phyloP scores from a whole-genome alignment of 169 alveolate genomes.

The Eimeria praecox region DNA sequence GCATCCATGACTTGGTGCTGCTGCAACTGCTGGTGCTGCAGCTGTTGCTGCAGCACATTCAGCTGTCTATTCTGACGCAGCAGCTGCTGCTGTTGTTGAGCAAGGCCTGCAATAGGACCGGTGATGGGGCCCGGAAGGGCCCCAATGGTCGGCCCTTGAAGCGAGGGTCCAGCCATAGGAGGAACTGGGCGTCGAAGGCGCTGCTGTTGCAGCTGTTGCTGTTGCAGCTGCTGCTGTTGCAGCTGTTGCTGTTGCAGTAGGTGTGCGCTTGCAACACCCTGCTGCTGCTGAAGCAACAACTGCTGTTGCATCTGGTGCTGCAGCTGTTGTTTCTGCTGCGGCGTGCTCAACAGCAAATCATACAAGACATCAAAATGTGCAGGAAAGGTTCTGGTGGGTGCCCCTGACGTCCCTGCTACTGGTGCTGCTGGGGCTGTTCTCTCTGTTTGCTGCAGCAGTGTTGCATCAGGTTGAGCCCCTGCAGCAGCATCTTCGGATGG shows the following conservation, averaged over 20 bases:
- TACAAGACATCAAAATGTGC: conserved; percentile 29
- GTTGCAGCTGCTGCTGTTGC: conserved; percentile 51
- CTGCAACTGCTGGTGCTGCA: conserved; percentile 43
- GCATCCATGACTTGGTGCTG: conserved; percentile 41
- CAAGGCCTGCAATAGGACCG: not conserved
- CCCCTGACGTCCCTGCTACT: not conserved
- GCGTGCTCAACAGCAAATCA: conserved; percentile 56
- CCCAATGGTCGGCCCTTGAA: conserved; percentile 43
- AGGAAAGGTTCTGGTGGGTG: conserved; percentile 15
- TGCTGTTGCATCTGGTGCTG: conserved; percentile 54
- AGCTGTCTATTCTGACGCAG: conserved; percentile 41
- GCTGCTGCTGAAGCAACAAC: conserved; percentile 52
- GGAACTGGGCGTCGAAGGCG: conserved; percentile 37
- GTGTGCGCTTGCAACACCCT: conserved; percentile 26
- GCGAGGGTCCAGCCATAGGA: not conserved
- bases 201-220: conserved; percentile 14
- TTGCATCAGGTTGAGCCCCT: not conserved
- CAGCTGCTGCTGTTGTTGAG: conserved; percentile 64
- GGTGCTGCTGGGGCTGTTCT: conserved; percentile 1
- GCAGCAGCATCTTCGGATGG: conserved; percentile 34
- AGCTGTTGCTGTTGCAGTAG: conserved; percentile 33
- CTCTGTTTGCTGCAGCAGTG: conserved; percentile 21
- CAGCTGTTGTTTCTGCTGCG: conserved; percentile 49
- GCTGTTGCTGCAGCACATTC: conserved; percentile 53
- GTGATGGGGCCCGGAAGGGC: not conserved